phyloP scores from a whole-genome alignment of 805 yeast genomes.

The Saccharomycopsis fermentans region DNA sequence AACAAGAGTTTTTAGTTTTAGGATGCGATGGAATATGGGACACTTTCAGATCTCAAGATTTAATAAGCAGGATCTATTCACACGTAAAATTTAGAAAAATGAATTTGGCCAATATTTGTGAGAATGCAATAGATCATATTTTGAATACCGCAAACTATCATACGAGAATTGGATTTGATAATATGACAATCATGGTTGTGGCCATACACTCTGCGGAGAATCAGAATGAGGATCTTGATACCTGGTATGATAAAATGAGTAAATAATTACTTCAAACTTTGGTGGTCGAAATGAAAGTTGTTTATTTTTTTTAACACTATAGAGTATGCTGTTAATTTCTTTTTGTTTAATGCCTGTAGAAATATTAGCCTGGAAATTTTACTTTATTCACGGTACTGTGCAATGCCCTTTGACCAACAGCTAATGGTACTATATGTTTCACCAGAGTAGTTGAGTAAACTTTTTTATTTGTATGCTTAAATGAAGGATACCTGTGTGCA shows the following conservation, averaged over 20 bases:
- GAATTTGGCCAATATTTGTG: conserved; percentile 47
- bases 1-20: conserved; percentile 59
- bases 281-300: no score
- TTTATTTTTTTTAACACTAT: no score
- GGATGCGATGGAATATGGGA: conserved; percentile 89
- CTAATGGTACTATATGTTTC: no score
- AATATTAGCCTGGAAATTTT: no score
- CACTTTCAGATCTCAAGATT: conserved; percentile 45
- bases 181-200: conserved; percentile 66
- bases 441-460: no score
- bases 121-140: conserved; percentile 52
- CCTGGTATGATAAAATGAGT: conserved; percentile 52
- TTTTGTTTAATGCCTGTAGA: no score
- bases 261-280: conserved; percentile 22
- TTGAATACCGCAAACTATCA: conserved; percentile 60
- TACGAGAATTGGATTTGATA: conserved; percentile 76
- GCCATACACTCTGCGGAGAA: conserved; percentile 42
- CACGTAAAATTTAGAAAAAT: conserved; percentile 44
- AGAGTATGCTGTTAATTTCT: no score
- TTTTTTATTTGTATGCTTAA: no score
- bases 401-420: no score
- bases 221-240: conserved; percentile 34
- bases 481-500: no score
- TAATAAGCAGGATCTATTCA: conserved; percentile 45
- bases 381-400: no score